Conservation (phyloP, 2,329 filamentous ascomycete genomes). For the Microdochium bolleyi region DNA sequence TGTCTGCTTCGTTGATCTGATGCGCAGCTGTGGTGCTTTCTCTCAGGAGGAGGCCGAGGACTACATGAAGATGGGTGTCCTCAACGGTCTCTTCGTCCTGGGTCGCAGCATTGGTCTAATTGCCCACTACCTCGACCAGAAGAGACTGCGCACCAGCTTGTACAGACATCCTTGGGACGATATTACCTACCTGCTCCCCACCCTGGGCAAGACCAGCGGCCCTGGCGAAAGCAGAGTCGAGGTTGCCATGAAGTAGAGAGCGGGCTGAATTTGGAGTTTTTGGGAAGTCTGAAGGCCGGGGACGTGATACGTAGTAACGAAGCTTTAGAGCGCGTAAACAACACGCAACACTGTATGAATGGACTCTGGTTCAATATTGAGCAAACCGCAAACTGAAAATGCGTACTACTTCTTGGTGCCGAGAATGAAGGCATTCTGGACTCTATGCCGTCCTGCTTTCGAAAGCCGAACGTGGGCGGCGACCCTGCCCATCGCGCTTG, state of each 20-base stretch:
- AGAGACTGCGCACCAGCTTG: slow-evolving; percentile 94
- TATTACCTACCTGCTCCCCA: slow-evolving; percentile 89
- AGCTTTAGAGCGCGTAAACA: neutral
- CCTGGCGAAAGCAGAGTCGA: slow-evolving; percentile 84
- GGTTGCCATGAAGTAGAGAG: slow-evolving; percentile 59
- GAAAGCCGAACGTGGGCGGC: no score
- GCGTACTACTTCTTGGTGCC: neutral
- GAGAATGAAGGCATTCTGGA: no score
- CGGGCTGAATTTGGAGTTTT: slow-evolving; percentile 11
- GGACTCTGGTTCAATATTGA: neutral
- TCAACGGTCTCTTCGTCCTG: slow-evolving; percentile 98
- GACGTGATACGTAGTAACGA: neutral
- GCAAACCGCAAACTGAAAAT: no score
- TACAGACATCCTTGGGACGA: slow-evolving; percentile 99
- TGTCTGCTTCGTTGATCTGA: slow-evolving; percentile 95
- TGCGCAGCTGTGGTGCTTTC: slow-evolving; percentile 98
- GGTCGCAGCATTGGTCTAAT: slow-evolving; percentile 97
- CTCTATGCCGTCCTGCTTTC: no score
- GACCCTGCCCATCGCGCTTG: no score
- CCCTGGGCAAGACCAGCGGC: slow-evolving; percentile 60
- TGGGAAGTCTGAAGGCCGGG: neutral
- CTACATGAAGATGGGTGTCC: slow-evolving; percentile 97
- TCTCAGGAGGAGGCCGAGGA: slow-evolving; percentile 94
- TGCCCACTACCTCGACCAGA: slow-evolving; percentile 99
- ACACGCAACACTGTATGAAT: neutral